Conservation (phyloP, 2,329 filamentous ascomycete genomes). For the Orbilia javanica region DNA sequence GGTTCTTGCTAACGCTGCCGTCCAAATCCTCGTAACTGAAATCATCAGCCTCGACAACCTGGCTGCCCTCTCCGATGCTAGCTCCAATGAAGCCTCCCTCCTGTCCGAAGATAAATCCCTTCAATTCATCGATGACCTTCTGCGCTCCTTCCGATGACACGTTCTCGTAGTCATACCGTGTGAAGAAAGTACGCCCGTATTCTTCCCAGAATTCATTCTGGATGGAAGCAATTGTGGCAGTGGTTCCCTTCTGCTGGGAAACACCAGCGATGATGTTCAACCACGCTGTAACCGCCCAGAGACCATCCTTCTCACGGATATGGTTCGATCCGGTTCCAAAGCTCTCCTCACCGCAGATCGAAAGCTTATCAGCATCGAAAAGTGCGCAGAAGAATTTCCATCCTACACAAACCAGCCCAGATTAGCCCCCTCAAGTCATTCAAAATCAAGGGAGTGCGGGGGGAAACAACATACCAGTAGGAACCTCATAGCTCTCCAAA, state of each 20-base stretch:
- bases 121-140: constrained; percentile 86
- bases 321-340: constrained; percentile 99
- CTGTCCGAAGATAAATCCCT: constrained; percentile 71
- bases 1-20: constrained; percentile 92
- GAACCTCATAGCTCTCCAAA: constrained; percentile 92
- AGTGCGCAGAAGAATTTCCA: constrained; percentile 99
- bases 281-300: constrained; percentile 98
- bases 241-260: constrained; percentile 76
- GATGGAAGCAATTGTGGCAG: constrained; percentile 93
- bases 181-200: constrained; percentile 99
- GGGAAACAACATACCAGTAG: constrained; percentile 69
- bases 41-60: constrained; percentile 84
- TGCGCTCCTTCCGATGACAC: constrained; percentile 91
- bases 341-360: constrained; percentile 97
- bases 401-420: constrained; percentile 67
- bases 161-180: constrained; percentile 97
- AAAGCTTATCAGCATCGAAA: constrained; percentile 94
- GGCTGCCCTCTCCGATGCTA: constrained; percentile 75
- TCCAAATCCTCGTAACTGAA: constrained; percentile 99
- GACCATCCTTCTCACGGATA: constrained; percentile 97
- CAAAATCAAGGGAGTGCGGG: neutral
- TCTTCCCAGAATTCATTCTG: constrained; percentile 97
- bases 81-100: constrained; percentile 81
- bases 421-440: neutral
- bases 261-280: constrained; percentile 96